A percentile compares a stretch with the other conserved stretches of the same genome.
phyloP scores from a whole-genome alignment of 2,329 filamentous ascomycete genomes.

The Talaromyces sp. region DNA sequence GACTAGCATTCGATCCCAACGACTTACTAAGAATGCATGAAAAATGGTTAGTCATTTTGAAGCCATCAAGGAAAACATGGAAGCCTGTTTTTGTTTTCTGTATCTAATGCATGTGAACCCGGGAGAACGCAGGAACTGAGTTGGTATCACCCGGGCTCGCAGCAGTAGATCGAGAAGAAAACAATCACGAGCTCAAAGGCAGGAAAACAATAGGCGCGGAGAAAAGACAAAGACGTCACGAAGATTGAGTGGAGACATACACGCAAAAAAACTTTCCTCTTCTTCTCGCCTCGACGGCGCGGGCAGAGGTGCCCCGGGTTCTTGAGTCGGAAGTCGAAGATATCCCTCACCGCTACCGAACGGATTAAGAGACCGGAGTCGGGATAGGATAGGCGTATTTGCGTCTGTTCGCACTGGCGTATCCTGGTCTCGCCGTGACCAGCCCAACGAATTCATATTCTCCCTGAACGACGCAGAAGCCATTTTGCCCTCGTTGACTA shows the following conservation, averaged over 20 bases:
- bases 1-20: constrained; percentile 92
- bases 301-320: constrained; percentile 81
- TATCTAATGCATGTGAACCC: constrained; percentile 27
- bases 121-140: constrained; percentile 40
- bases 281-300: constrained; percentile 83
- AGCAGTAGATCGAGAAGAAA: constrained; percentile 19
- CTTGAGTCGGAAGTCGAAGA: constrained; percentile 82
- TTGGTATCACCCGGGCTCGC: constrained; percentile 31
- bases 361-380: constrained; percentile 80
- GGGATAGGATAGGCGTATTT: constrained; percentile 69
- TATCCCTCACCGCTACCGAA: constrained; percentile 77
- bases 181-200: constrained; percentile 23
- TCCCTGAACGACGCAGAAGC: constrained; percentile 86
- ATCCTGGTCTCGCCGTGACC: constrained; percentile 80
- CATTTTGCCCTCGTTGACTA: constrained; percentile 52
- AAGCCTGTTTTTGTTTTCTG: constrained; percentile 2
- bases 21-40: constrained; percentile 66
- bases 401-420: constrained; percentile 67
- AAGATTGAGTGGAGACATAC: constrained; percentile 60
- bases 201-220: background rate
- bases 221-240: background rate
- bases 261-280: constrained; percentile 89
- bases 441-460: constrained; percentile 90
- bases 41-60: constrained; percentile 15
- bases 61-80: background rate